Conservation (phyloP, 78 protist genomes). For the Isochrysis galbana region DNA sequence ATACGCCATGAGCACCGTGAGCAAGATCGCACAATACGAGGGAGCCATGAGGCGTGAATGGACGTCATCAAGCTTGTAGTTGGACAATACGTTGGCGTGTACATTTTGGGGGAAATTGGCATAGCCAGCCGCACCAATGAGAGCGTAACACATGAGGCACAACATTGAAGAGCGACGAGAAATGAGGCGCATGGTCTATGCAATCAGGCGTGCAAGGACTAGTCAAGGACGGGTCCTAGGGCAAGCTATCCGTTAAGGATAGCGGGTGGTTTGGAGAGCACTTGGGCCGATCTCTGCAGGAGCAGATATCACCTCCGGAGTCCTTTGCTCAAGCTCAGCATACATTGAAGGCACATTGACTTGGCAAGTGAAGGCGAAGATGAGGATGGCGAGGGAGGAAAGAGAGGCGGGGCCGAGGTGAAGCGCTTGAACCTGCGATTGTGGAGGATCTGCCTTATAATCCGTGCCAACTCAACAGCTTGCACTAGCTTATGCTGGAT, state of each 20-base stretch:
- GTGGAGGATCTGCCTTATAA: too few species aligned
- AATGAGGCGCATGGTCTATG: background rate
- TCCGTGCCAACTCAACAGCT: too few species aligned
- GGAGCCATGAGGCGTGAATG: background rate
- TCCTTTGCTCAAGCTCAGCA: background rate
- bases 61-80: background rate
- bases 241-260: too few species aligned
- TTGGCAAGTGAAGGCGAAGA: conserved; percentile 14
- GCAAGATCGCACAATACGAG: background rate
- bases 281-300: too few species aligned
- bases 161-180: background rate
- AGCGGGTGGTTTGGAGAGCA: too few species aligned
- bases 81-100: background rate
- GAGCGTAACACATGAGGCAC: background rate
- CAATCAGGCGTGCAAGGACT: too few species aligned
- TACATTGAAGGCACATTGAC: background rate
- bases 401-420: background rate
- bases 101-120: background rate
- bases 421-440: too few species aligned
- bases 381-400: background rate
- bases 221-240: too few species aligned
- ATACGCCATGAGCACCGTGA: background rate
- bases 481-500: too few species aligned
- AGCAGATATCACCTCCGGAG: too few species aligned
- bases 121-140: background rate